Evolutionary conservation across 176 grass and related monocot genomes (phyloP), one percentile per base, ranked within the genome.

Genomic region (Luzula sylvatica): DNA sequence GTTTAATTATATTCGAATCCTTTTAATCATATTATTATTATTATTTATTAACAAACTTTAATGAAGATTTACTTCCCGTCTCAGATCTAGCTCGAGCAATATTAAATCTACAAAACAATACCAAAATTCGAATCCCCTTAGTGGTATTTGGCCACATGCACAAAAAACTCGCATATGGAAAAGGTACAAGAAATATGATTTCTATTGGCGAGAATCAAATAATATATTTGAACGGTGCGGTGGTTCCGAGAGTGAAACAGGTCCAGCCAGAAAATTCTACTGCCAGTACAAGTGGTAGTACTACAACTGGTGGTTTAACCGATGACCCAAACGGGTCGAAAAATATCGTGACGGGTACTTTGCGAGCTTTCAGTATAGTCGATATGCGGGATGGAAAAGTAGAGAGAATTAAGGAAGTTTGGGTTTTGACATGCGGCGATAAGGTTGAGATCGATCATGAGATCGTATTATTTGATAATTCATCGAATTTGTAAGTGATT

Each of bases 111-210:
- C 84, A 90, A 66, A 79, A 46, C 25, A 63, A 80, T 58, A 70
- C 67, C 0, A 3, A 68, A 47, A 71, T 90, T 55, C 72, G 55
- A 6, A 86, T 98, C 26, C 81, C 92, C 1, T 58, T 98, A 32
- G 85, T 90, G 2, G 65, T 96, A 56, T 96, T 96, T 1, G 85
- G 85, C 12, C 92, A 96, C 68, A 90, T 96, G 92, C 92, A 96
- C 71, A 89, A 96, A 65, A 70, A 59, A 44, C 38, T 96, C 24
- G 81, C 81, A 54, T 86, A 86, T 2, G 42, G 85, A 38, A 76
- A 69, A 41, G 77, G 77, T 7, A 56, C 71, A 4, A 69, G 90
- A 66, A 89, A 89, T 76, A 89, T 96, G 84, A 67, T 96, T 3
- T 73, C 55, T 13, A 44, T 79, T 0, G 71, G 77, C 26, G 17